A percentile compares a stretch with the other conserved stretches of the same genome.
These are phyloP conservation scores for Cystobasidium slooffiae DNA, from an alignment of 1,284 basidiomycete genomes.

Conservation along the genomic window DNA sequence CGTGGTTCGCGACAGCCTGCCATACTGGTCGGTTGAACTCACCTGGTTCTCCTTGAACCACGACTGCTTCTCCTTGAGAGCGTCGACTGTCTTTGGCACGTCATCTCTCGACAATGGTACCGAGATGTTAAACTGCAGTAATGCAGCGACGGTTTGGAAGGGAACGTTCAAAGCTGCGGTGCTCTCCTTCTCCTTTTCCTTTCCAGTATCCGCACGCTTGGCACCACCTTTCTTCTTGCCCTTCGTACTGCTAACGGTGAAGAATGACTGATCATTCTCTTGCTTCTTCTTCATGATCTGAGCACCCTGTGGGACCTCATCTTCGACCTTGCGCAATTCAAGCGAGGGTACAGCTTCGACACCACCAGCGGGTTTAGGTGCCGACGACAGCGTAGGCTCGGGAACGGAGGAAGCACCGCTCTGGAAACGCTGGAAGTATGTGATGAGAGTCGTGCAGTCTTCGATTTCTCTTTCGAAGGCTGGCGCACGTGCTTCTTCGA, in stretches of 20 bases:
- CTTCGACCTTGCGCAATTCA: slow-evolving; percentile 82
- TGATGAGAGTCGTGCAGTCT: slow-evolving; percentile 92
- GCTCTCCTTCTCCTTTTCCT: slow-evolving; percentile 52
- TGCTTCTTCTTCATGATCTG: slow-evolving; percentile 87
- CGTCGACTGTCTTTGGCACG: slow-evolving; percentile 80
- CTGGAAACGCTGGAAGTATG: slow-evolving; percentile 78
- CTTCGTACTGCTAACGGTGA: slow-evolving; percentile 76
- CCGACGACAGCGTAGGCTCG: slow-evolving; percentile 59
- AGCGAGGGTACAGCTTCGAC: slow-evolving; percentile 70
- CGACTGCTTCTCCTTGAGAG: slow-evolving; percentile 89
- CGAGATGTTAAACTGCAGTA: slow-evolving; percentile 86
- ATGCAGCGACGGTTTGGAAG: slow-evolving; percentile 80
- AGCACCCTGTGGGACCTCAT: slow-evolving; percentile 67
- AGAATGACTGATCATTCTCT: slow-evolving; percentile 79
- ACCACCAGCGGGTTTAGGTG: slow-evolving; percentile 58
- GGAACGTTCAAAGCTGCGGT: slow-evolving; percentile 70
- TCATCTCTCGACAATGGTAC: slow-evolving; percentile 80
- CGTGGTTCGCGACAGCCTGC: background rate
- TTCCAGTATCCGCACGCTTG: slow-evolving; percentile 47
- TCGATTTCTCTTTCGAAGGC: slow-evolving; percentile 94
- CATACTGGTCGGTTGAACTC: slow-evolving; percentile 62
- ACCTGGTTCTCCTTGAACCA: slow-evolving; percentile 80
- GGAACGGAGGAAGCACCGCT: slow-evolving; percentile 57
- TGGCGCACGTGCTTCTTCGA: slow-evolving; percentile 87
- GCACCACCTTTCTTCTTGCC: slow-evolving; percentile 65